Evolutionary conservation across 805 yeast species (phyloP), one percentile per base, ranked within the genome.

Genomic region (Cyberlindnera maritima): DNA sequence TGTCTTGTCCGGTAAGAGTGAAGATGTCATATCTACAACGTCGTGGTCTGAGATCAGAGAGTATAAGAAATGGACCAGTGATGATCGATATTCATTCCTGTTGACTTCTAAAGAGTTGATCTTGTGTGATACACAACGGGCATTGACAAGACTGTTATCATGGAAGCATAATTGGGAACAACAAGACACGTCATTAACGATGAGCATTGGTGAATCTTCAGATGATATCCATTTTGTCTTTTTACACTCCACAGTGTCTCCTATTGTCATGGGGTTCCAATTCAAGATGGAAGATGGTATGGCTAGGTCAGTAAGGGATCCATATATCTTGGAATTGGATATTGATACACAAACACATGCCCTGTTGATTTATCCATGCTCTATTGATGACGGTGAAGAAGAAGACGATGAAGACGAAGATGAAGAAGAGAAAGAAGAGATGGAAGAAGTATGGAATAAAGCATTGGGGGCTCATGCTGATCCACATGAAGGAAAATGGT

Each of bases 131-230:
- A 50, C 68, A 12, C 60, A 60, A 15, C 44, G 53, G 14, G 64
- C 66, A 1, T 58, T 79, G n/a, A 65, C 65, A 26, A 71, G 85
- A 47, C 49, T 78, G 2, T 57, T 88, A 1, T 76, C 91, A 0
- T 86, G 95, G 91, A 84, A 82, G 50, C 96, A 89, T 62, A 77
- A 67, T 49, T 63, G 85, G 19, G 73, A 75, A 36, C 70, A 75
- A 8, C 52, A 61, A 1, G 96, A 88, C 54, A 74, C 76, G 1
- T 72, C 88, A 0, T 54, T 82, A 45, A 66, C 61, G 43, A 46
- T 85, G 44, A 52, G 61, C 2, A 58, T 73, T 2, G 59, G 65
- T 12, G 44, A 57, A 10, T 35, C 61, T n/a, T n/a, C n/a, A 3
- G 56, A 54, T 12, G 55, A 39, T 48, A 49, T 49, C 11, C 52